phyloP scores from a whole-genome alignment of 2,329 filamentous ascomycete species.

The Colletotrichum liriopes region DNA sequence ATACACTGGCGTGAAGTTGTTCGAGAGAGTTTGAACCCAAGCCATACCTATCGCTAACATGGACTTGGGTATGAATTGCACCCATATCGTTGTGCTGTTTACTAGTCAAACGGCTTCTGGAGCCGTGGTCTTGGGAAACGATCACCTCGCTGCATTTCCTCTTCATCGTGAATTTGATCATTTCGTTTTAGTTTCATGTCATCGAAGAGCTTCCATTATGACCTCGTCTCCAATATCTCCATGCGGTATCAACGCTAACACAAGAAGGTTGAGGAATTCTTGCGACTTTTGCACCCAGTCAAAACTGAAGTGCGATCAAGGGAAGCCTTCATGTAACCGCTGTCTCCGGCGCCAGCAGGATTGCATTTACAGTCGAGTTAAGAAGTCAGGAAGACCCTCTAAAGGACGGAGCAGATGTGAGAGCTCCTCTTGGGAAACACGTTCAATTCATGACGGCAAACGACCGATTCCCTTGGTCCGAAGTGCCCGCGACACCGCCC shows the following conservation, averaged over 20 bases:
- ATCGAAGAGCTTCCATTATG: background rate
- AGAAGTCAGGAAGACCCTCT: background rate
- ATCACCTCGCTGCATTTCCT: too few species aligned
- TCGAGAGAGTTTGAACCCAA: too few species aligned
- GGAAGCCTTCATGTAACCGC: background rate
- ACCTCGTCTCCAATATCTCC: background rate
- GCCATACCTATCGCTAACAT: too few species aligned
- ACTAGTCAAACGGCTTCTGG: too few species aligned
- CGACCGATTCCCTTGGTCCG: background rate
- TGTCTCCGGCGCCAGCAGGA: conserved; percentile 6
- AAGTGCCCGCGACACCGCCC: too few species aligned
- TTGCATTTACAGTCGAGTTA: conserved; percentile 7
- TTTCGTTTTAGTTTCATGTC: too few species aligned
- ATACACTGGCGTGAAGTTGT: too few species aligned
- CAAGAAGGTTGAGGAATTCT: conserved; percentile 5
- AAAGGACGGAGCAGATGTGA: background rate
- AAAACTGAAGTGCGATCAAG: conserved; percentile 19
- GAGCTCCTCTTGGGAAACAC: background rate
- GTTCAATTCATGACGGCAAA: too few species aligned
- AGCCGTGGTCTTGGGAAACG: too few species aligned
- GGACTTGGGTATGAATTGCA: too few species aligned
- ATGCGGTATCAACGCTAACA: background rate
- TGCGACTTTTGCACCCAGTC: conserved; percentile 6
- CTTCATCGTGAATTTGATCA: too few species aligned
- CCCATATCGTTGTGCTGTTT: too few species aligned